phyloP scores from a whole-genome alignment of 2,329 filamentous ascomycete genomes.

The Karstenula rhodostoma region DNA sequence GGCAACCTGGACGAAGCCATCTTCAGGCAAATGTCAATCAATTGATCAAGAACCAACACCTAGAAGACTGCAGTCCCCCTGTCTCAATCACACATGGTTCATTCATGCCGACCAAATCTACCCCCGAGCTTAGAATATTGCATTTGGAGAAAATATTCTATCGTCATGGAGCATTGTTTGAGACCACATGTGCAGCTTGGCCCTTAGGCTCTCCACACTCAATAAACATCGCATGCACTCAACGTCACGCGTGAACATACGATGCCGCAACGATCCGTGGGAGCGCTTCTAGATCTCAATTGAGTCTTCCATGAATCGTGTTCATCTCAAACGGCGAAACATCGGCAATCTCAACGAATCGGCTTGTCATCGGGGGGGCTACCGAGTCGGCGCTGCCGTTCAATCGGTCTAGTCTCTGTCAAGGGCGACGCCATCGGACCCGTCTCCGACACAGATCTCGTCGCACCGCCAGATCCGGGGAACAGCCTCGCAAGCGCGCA shows the following conservation, averaged over 20 bases:
- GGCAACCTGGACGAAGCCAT: neutral
- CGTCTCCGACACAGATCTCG: neutral
- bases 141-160: neutral
- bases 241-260: neutral
- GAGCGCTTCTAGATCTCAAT: slow-evolving; percentile 16
- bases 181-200: slow-evolving; percentile 4
- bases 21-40: neutral
- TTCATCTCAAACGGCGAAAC: neutral
- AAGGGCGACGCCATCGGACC: neutral
- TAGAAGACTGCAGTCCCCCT: neutral
- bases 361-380: neutral
- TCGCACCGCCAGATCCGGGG: slow-evolving; percentile 12
- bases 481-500: slow-evolving; percentile 10
- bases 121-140: neutral
- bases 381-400: neutral
- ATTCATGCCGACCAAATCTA: neutral
- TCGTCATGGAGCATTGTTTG: neutral
- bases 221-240: neutral
- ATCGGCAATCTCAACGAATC: slow-evolving; percentile 6
- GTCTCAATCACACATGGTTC: neutral
- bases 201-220: neutral
- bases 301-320: neutral
- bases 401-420: slow-evolving; percentile 5
- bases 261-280: neutral
- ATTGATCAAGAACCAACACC: neutral